Evolutionary conservation across 1,284 basidiomycete species (phyloP), one percentile per base, ranked within the genome.

Genomic region (Ceratobasidium sp.): DNA sequence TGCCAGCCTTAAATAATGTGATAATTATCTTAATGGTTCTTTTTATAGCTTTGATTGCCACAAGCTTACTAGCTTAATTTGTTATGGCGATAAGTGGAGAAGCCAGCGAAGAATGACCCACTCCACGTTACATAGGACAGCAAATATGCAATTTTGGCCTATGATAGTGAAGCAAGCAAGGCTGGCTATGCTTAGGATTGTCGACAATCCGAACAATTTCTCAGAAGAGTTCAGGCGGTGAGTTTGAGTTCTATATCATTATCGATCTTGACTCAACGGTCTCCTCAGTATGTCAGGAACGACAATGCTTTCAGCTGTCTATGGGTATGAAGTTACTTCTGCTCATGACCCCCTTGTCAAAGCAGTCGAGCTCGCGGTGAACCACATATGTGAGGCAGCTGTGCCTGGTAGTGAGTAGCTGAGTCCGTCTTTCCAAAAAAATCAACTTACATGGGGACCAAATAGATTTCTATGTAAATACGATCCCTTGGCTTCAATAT

Each of bases 291-390:
- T 58, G 53, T 36, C 52, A 9, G 65, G 52, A 8, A 43, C 52
- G 18, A 45, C 41, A 3, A 16, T 69, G 6, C 53, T 69, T 23
- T 69, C 52, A 10, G 50, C 50, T 0, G 72, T 61, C 0, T 73
- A 73, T 50, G 72, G 72, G 2, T 61, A 73, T 43, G 61, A 61
- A 14, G 50, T 73, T 28, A 67, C 61, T 23, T 57, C 61, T 4
- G 61, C 50, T 1, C 28, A 73, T 53, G 72, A 73, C 52, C 52
- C 52, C n/a, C 39, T 69, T 16, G 39, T 69, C 28, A 26, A 65
- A 21, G 30, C 67, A 16, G 53, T 67, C 3, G 72, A 59, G 28
- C 41, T 12, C 14, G 72, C 72, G 6, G 2, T 39, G 12, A 52
- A 67, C 16, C 46, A 46, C 1, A 14, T 73, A 3, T 23, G 30